Conservation (phyloP, 2,329 filamentous ascomycete genomes). For the Fusarium papillatum region DNA sequence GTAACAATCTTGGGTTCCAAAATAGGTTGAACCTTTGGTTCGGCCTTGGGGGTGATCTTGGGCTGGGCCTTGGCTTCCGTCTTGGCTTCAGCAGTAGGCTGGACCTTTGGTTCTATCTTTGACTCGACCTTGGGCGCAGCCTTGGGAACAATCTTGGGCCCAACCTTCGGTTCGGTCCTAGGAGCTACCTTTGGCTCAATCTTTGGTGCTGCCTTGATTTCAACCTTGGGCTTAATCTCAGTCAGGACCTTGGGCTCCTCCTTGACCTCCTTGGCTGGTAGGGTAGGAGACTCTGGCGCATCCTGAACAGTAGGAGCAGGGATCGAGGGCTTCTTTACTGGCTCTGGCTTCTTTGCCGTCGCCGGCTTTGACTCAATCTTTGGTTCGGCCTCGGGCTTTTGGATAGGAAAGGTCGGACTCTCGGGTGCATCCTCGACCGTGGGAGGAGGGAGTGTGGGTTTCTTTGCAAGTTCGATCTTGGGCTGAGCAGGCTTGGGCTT, state of each 20-base stretch:
- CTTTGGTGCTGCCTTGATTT: not conserved
- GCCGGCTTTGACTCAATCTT: not conserved
- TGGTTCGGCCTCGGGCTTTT: not conserved
- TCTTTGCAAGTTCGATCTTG: not conserved
- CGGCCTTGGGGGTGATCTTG: not conserved
- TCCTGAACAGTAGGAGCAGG: not conserved
- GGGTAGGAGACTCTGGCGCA: not conserved
- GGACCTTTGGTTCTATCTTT: not conserved
- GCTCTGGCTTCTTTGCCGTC: not conserved
- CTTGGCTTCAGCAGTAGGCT: not conserved
- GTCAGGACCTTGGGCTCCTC: not conserved
- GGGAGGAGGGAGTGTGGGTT: not conserved
- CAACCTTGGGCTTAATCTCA: not conserved
- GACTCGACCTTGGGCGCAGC: not conserved
- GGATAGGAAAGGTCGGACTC: not conserved
- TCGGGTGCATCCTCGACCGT: not conserved
- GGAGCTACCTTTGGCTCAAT: not conserved
- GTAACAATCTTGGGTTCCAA: no score
- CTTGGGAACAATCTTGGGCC: not conserved
- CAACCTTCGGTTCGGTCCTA: not conserved
- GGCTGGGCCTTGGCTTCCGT: not conserved
- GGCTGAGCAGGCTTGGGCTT: constrained; percentile 1
- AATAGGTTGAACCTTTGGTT: not conserved
- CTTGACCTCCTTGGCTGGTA: not conserved
- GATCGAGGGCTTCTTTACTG: constrained; percentile 1